Base-by-base conservation (phyloP, 108 stramenopile species). In the Cyclotella cryptica region DNA sequence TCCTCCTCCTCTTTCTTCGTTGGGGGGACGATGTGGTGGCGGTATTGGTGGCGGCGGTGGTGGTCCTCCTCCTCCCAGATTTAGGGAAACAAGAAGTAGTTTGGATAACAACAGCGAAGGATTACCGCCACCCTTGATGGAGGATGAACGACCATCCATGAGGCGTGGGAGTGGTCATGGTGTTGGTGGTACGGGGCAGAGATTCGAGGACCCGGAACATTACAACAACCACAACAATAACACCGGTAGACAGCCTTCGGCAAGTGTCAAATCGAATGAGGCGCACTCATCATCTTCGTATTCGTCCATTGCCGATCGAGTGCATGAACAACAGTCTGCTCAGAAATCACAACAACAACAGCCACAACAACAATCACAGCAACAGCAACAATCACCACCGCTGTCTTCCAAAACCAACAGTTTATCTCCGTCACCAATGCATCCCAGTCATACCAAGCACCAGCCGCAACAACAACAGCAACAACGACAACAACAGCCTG, bases 61-160 rank as follows among this genome's bases (percentile, higher is more conserved):
- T 18, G 51, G 19, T 45, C 72, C 30, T 49, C 72, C 77, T 40
- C 39, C 49, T 65, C 30, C 51, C 0, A 41, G 51, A 27, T 65
- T 51, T 30, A 19, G 64, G 22, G 60, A 61, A 35, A 6, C 4
- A 35, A 35, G 35, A 35, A 35, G 35, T 49, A 49, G 47, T n/a
- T 49, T 49, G 47, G 47, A 49, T n/a, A 49, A 49, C 9, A 49
- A 49, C 9, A 9, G 15, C n/a, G 47, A 49, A 9, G 18, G n/a
- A n/a, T 45, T n/a, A n/a, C 35, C 2, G 35, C 35, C 35, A 35
- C 35, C 35, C 2, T 35, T 35, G 35, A 5, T 49, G 47, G 47
- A 49, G 47, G 47, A 49, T 3, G 47, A 49, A n/a, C 15, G 47
- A 49, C 47, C 47, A n/a, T 3, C n/a, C 3, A 9, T 49, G 47